Evolutionary conservation across 805 yeast genomes (phyloP).

Genomic region (Sungouiozyma intestinalis): DNA sequence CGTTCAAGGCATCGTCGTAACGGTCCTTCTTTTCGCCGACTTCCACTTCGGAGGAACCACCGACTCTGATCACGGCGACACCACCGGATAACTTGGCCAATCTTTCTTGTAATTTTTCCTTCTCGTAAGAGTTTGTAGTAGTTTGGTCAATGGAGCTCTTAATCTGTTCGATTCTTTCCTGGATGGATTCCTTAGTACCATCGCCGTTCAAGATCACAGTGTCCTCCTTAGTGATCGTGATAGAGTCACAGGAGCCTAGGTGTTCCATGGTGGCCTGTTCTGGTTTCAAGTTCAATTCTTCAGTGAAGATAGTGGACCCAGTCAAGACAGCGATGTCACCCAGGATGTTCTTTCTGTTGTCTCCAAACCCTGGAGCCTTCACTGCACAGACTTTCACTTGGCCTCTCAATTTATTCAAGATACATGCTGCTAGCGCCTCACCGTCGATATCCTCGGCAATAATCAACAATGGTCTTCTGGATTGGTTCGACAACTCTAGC

Average conservation of each 20-base stretch:
- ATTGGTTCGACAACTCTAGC: constrained; percentile 83
- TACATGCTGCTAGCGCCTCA: constrained; percentile 97
- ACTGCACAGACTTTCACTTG: constrained; percentile 97
- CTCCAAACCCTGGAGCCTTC: constrained; percentile 99
- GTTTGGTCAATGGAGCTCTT: constrained; percentile 67
- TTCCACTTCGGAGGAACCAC: constrained; percentile 94
- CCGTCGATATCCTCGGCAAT: constrained; percentile 96
- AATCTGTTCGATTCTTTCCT: constrained; percentile 88
- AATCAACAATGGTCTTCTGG: constrained; percentile 85
- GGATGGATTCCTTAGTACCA: constrained; percentile 72
- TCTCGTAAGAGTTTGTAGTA: constrained; percentile 75
- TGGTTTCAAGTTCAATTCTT: constrained; percentile 90
- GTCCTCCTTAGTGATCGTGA: constrained; percentile 91
- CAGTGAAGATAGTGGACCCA: constrained; percentile 80
- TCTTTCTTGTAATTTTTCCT: constrained; percentile 94
- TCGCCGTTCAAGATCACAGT: constrained; percentile 89
- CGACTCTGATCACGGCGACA: constrained; percentile 96
- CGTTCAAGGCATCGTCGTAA: constrained; percentile 95
- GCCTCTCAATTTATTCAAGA: constrained; percentile 93
- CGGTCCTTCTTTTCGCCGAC: constrained; percentile 99
- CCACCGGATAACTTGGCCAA: constrained; percentile 95
- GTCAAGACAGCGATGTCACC: constrained; percentile 93
- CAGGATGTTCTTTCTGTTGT: constrained; percentile 90
- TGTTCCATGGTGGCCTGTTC: constrained; percentile 86
- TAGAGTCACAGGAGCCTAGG: constrained; percentile 83